phyloP scores from a whole-genome alignment of 108 stramenopile genomes.

The Skeletonema tropicum region DNA sequence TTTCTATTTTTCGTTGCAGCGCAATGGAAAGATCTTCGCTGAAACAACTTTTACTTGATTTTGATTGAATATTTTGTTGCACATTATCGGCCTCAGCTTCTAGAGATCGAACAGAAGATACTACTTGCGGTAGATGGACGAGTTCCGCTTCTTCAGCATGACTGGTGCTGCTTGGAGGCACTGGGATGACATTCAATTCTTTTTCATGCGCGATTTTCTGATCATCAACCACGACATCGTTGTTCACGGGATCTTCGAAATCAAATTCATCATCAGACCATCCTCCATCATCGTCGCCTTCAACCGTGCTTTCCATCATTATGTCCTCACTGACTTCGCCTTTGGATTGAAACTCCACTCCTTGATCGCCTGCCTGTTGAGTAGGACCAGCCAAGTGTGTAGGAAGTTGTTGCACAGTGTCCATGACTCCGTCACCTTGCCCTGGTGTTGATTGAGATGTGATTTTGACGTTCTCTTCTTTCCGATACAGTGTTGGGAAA shows the following conservation, averaged over 20 bases:
- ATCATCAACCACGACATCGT: background rate
- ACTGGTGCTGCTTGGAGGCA: background rate
- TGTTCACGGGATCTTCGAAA: constrained; percentile 28
- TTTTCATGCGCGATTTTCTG: background rate
- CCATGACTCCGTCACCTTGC: background rate
- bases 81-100: background rate
- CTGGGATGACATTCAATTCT: background rate
- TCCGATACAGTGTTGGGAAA: constrained; percentile 16
- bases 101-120: background rate
- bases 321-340: background rate
- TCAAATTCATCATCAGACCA: constrained; percentile 51
- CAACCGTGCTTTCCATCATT: background rate
- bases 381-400: no score
- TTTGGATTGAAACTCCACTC: background rate
- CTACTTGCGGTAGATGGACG: background rate
- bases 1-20: constrained; percentile 37
- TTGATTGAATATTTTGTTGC: background rate
- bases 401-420: background rate
- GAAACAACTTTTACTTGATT: constrained; percentile 14
- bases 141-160: background rate
- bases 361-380: background rate
- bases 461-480: constrained; percentile 16
- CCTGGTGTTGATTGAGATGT: background rate
- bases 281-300: constrained; percentile 33
- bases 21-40: constrained; percentile 40